A percentile compares a stretch with the other conserved stretches of the same genome.
Evolutionary conservation across 2,329 filamentous ascomycete genomes (phyloP).

Genomic region (Colletotrichum lentis): DNA sequence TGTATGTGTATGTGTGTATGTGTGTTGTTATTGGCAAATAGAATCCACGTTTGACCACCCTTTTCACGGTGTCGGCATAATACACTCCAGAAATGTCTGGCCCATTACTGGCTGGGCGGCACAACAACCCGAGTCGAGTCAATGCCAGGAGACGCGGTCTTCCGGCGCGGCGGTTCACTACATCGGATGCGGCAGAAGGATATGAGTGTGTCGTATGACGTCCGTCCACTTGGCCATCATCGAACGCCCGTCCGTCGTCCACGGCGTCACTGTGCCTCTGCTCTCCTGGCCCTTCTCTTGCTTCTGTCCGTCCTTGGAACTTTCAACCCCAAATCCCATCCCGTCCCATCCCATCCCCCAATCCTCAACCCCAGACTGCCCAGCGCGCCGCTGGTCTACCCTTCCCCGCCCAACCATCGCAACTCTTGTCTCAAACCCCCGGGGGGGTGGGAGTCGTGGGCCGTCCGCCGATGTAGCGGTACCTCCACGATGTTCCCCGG

Average conservation of each 20-base stretch:
- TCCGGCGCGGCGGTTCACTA: neutral
- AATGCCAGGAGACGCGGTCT: neutral
- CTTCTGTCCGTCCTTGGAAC: too few species aligned
- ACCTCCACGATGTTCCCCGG: slow-evolving; percentile 21
- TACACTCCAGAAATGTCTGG: too few species aligned
- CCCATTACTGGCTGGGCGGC: neutral
- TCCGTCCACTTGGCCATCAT: too few species aligned
- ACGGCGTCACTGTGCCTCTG: neutral
- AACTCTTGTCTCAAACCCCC: neutral
- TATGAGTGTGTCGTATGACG: neutral
- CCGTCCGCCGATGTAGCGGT: slow-evolving; percentile 2
- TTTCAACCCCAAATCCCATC: neutral
- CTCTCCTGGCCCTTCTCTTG: too few species aligned
- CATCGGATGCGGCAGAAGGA: neutral
- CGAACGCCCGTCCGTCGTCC: neutral
- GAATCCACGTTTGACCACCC: too few species aligned
- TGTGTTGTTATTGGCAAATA: neutral
- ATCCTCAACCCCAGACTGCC: neutral
- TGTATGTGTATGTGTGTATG: too few species aligned
- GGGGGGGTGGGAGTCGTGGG: neutral
- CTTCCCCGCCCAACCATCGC: neutral
- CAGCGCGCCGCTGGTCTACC: too few species aligned
- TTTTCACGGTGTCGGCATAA: too few species aligned
- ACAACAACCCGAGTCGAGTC: neutral
- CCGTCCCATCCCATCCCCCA: too few species aligned